phyloP scores from a whole-genome alignment of 176 grass and related monocot genomes.

The Oryza glaberrima region DNA sequence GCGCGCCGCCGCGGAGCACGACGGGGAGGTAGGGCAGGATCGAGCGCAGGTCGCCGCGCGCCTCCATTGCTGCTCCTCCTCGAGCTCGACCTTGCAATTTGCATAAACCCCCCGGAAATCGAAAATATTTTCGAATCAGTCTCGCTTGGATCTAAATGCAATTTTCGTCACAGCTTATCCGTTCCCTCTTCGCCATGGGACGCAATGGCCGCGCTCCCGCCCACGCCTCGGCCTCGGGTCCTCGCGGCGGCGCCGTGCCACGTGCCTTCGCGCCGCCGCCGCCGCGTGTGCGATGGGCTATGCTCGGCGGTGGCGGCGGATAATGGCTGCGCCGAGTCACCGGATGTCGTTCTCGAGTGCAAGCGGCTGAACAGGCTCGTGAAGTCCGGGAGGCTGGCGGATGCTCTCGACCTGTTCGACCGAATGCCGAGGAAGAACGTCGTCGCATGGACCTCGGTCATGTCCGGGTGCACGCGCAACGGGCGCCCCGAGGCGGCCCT shows the following conservation, averaged over 20 bases:
- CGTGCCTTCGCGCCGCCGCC: background rate
- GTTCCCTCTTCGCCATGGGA: no score
- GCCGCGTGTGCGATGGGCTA: background rate
- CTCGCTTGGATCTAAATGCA: background rate
- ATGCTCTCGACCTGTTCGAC: conserved; percentile 58
- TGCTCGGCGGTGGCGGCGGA: background rate
- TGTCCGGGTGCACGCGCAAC: conserved; percentile 58
- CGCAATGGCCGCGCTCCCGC: conserved; percentile 16
- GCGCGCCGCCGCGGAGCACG: conserved; percentile 46
- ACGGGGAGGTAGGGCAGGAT: conserved; percentile 78
- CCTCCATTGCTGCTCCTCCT: conserved; percentile 23
- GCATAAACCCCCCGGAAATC: background rate
- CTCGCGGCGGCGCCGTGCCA: background rate
- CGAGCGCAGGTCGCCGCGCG: conserved; percentile 50
- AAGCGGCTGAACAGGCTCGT: conserved; percentile 53
- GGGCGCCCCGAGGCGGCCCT: conserved; percentile 18
- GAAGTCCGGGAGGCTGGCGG: conserved; percentile 49
- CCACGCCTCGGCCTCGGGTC: background rate
- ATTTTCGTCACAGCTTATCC: no score
- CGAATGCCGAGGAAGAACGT: conserved; percentile 71
- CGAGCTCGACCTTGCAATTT: background rate
- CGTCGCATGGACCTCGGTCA: conserved; percentile 76
- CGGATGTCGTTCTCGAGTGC: conserved; percentile 52
- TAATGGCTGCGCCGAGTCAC: background rate
- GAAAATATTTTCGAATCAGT: background rate